phyloP scores from a whole-genome alignment of 1,284 basidiomycete genomes.

The Sporisorium sorghi region DNA sequence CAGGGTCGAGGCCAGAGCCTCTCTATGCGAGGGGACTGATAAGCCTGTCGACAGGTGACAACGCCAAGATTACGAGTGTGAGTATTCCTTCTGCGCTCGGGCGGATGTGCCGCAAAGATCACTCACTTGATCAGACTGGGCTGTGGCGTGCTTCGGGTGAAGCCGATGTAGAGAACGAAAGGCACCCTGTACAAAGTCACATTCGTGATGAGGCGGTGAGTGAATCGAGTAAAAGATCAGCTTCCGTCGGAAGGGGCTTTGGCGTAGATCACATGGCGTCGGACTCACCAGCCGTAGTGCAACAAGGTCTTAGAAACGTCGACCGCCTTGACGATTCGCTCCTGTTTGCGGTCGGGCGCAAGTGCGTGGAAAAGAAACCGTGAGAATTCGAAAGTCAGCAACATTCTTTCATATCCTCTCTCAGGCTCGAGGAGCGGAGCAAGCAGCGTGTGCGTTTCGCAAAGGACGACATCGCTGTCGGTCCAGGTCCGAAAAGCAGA shows the following conservation, averaged over 20 bases:
- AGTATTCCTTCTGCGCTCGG: too few species aligned
- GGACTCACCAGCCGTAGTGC: slow-evolving; percentile 64
- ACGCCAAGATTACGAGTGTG: background rate
- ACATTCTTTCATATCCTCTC: background rate
- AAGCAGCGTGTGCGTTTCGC: too few species aligned
- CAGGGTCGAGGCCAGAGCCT: slow-evolving; percentile 11
- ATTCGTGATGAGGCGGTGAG: background rate
- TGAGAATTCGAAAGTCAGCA: background rate
- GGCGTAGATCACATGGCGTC: background rate
- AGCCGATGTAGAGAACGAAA: slow-evolving; percentile 67
- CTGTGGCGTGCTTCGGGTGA: slow-evolving; percentile 63
- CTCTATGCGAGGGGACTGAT: slow-evolving; percentile 60
- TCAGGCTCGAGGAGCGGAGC: too few species aligned
- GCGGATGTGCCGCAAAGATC: slow-evolving; percentile 4
- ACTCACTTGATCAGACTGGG: slow-evolving; percentile 67
- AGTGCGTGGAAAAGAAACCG: background rate
- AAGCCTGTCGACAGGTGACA: slow-evolving; percentile 39
- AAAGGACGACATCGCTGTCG: background rate
- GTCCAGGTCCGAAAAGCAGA: background rate
- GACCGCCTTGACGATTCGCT: slow-evolving; percentile 63
- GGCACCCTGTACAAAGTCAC: slow-evolving; percentile 55
- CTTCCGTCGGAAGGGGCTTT: background rate
- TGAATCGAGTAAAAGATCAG: background rate
- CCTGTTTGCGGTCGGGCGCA: slow-evolving; percentile 31
- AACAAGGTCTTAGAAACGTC: slow-evolving; percentile 66